Conservation (phyloP, 768 basidiomycete genomes). For the Dioszegia crocea region DNA sequence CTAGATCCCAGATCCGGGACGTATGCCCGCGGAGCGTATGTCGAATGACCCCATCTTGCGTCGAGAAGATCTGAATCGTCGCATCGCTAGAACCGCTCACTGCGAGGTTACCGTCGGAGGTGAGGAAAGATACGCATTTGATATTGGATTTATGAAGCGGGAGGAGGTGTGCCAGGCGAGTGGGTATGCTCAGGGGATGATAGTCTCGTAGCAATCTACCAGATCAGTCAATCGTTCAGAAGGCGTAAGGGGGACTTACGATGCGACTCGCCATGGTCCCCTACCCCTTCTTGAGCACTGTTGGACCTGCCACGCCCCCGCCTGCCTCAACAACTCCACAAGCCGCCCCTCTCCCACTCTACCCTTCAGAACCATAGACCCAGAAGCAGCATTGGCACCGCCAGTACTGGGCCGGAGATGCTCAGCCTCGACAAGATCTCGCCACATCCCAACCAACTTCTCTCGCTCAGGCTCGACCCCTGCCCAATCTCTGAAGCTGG, state of each 20-base stretch:
- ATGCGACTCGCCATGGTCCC: slow-evolving; percentile 16
- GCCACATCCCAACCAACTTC: slow-evolving; percentile 37
- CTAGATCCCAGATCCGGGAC: slow-evolving; percentile 42
- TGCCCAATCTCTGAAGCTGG: slow-evolving; percentile 43
- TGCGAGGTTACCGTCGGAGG: slow-evolving; percentile 16
- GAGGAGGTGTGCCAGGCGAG: slow-evolving; percentile 17
- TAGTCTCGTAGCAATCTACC: slow-evolving; percentile 43
- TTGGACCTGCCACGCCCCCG: slow-evolving; percentile 43
- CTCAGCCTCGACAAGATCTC: slow-evolving; percentile 28
- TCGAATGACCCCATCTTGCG: slow-evolving; percentile 11
- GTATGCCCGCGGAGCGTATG: slow-evolving; percentile 39
- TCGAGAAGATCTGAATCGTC: slow-evolving; percentile 41
- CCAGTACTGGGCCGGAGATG: slow-evolving; percentile 5
- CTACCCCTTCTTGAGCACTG: slow-evolving; percentile 6
- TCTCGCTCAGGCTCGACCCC: slow-evolving; percentile 43
- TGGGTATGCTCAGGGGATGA: slow-evolving; percentile 31
- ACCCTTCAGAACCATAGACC: slow-evolving; percentile 7
- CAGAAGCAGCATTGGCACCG: no score
- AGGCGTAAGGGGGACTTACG: slow-evolving; percentile 16
- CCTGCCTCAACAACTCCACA: slow-evolving; percentile 38
- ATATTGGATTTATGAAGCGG: slow-evolving; percentile 39
- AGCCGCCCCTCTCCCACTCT: slow-evolving; percentile 21
- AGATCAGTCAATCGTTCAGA: slow-evolving; percentile 3
- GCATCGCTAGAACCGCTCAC: slow-evolving; percentile 47
- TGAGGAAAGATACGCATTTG: slow-evolving; percentile 40